phyloP scores from a whole-genome alignment of 306 rosid genomes.

The Benincasa hispida region DNA sequence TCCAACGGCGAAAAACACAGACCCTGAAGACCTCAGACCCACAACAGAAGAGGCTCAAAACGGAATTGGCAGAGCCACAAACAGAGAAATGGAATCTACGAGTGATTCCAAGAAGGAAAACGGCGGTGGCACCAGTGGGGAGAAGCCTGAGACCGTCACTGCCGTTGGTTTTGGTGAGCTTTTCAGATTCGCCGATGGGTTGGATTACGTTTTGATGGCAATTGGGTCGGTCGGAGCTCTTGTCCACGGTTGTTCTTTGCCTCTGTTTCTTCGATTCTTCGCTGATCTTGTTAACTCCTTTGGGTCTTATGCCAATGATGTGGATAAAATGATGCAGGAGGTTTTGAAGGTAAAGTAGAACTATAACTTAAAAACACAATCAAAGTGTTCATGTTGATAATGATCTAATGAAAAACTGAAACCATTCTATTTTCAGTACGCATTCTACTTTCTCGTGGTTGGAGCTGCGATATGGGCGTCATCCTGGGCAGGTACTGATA shows the following conservation, averaged over 20 bases:
- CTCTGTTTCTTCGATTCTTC: slow-evolving; percentile 83
- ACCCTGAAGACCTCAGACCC: background rate
- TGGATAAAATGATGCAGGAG: slow-evolving; percentile 81
- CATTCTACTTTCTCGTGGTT: slow-evolving; percentile 86
- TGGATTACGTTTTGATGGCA: slow-evolving; percentile 69
- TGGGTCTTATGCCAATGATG: slow-evolving; percentile 70
- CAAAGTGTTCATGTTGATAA: background rate
- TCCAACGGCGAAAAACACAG: slow-evolving; percentile 3
- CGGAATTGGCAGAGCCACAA: slow-evolving; percentile 7
- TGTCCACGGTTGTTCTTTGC: slow-evolving; percentile 89
- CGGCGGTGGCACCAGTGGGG: slow-evolving; percentile 11
- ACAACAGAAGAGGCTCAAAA: slow-evolving; percentile 11
- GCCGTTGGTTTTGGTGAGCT: slow-evolving; percentile 54
- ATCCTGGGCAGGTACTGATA: slow-evolving; percentile 88
- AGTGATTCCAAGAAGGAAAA: slow-evolving; percentile 31
- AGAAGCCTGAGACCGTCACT: slow-evolving; percentile 44
- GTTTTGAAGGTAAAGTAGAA: slow-evolving; percentile 55
- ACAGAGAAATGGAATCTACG: slow-evolving; percentile 28
- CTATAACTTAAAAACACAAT: background rate
- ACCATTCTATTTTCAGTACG: slow-evolving; percentile 47
- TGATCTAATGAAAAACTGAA: slow-evolving; percentile 5
- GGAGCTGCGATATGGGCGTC: slow-evolving; percentile 99
- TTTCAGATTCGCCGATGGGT: slow-evolving; percentile 85
- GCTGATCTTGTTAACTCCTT: slow-evolving; percentile 98
- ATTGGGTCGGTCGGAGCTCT: slow-evolving; percentile 85